Base-by-base conservation (phyloP, 2,329 filamentous ascomycete species). In the Hypoxylon sp. region DNA sequence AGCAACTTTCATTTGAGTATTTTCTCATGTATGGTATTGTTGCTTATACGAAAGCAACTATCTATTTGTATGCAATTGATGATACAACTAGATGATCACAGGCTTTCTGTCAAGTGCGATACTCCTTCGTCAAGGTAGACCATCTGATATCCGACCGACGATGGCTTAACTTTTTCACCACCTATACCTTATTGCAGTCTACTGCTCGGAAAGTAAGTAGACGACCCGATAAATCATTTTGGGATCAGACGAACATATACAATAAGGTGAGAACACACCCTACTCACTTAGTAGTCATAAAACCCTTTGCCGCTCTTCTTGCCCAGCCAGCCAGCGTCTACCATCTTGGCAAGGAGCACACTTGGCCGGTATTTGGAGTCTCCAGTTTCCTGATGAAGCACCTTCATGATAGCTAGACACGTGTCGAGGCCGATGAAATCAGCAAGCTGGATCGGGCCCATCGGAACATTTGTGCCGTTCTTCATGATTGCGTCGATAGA, bases 401-500 rank as follows among this genome's bases (percentile, higher is more conserved):
- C 95, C 76, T 90, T 92, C 95, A 99, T 99, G 70, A 99, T 99
- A 18, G 94, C 88, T 61, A 98, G 79, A 72, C 95, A 99, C 0
- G 95, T 99, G 74, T 99, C 95, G 40, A 99, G 82, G 6, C 95
- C 95, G 70, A 99, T 98, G 71, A 99, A 99, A 75, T 99, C 95
- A 2, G 95, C 95, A 69, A 99, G 78, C 70, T 92, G 88, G 65
- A 99, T 81, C 8, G 95, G 95, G 0, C 95, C 95, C 95, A 99
- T 99, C 20, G 95, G 95, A 35, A 99, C 95, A 72, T 97, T 97
- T 18, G 95, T 99, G 42, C 95, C 95, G 69, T 97, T 97, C 84
- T 97, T 98, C 95, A 99, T 99, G 69, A 99, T 99, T 64, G 84
- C 88, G 72, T 99, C 95, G 65, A 99, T 99, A 63, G 94, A 90